phyloP scores from a whole-genome alignment of 1,284 basidiomycete genomes.

The Kalmanozyma brasiliensis region DNA sequence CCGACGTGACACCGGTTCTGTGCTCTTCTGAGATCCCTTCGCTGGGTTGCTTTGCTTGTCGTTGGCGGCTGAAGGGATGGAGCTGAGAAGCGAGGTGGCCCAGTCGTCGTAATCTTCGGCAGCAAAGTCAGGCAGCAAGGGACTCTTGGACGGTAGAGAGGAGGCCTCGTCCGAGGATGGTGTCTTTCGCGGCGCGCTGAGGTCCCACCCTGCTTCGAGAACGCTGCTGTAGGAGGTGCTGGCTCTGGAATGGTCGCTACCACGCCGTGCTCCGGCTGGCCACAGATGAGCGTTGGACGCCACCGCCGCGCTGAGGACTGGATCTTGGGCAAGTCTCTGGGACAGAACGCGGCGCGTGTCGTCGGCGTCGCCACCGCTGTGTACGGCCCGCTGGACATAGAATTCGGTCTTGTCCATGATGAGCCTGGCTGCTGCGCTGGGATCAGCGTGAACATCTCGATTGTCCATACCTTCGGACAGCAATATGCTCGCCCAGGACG shows the following conservation, averaged over 20 bases:
- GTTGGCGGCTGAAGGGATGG: conserved; percentile 19
- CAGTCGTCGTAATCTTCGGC: conserved; percentile 50
- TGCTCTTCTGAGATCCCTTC: background rate
- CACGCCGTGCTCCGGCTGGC: conserved; percentile 10
- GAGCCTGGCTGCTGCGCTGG: conserved; percentile 30
- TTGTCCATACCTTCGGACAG: conserved; percentile 40
- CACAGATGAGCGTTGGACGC: conserved; percentile 5
- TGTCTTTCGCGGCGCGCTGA: conserved; percentile 24
- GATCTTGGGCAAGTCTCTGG: conserved; percentile 24
- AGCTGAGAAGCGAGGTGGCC: conserved; percentile 42
- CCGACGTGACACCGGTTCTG: conserved; percentile 13
- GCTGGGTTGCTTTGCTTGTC: background rate
- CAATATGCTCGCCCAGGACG: conserved; percentile 52
- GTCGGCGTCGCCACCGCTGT: conserved; percentile 32
- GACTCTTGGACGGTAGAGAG: conserved; percentile 36
- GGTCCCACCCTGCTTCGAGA: conserved; percentile 46
- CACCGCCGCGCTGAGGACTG: conserved; percentile 19
- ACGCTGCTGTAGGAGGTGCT: conserved; percentile 58
- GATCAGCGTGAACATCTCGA: conserved; percentile 29
- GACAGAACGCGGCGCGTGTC: conserved; percentile 29
- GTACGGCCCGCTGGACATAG: conserved; percentile 38
- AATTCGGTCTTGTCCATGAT: conserved; percentile 42
- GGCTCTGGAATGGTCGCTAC: conserved; percentile 37
- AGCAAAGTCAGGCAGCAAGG: conserved; percentile 46
- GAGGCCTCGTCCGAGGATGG: conserved; percentile 2